Percentiles rank a stretch among this genome's conserved stretches.
phyloP scores from a whole-genome alignment of 495 filamentous ascomycete genomes.

The Podospora fimiseda region DNA sequence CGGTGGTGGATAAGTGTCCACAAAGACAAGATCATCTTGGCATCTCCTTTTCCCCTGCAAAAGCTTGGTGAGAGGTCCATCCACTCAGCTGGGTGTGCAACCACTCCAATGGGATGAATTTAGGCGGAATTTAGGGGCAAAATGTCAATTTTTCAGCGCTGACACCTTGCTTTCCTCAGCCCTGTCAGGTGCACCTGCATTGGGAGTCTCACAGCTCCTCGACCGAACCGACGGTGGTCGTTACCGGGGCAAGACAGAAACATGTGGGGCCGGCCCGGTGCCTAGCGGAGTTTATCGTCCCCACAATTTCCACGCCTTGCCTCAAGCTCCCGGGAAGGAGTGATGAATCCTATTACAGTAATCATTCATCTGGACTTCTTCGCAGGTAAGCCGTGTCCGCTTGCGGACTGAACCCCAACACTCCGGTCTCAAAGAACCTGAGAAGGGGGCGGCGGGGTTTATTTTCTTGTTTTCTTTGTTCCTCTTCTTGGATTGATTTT shows the following conservation, averaged over 20 bases:
- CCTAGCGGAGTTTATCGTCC: neutral
- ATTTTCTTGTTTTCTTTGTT: neutral
- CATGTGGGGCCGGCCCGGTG: neutral
- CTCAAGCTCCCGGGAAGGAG: neutral
- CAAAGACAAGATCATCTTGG: neutral
- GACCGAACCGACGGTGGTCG: no score
- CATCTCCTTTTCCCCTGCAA: slow-evolving; percentile 10
- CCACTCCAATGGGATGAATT: slow-evolving; percentile 1
- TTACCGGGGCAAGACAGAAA: neutral
- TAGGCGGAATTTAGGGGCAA: slow-evolving; percentile 14
- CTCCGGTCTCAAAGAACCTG: neutral
- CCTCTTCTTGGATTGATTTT: neutral
- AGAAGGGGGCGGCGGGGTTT: neutral
- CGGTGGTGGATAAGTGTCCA: neutral
- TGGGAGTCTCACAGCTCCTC: neutral
- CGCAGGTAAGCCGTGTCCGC: neutral
- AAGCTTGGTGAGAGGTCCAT: neutral
- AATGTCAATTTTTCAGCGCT: slow-evolving; percentile 5
- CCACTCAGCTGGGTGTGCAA: neutral
- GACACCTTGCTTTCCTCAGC: slow-evolving; percentile 3
- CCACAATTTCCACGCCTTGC: neutral
- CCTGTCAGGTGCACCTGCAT: neutral
- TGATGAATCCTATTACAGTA: no score
- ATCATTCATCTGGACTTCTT: neutral
- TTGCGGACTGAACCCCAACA: neutral